A percentile compares a stretch with the other conserved stretches of the same genome.
These are phyloP conservation scores for Thuidium tamariscinum DNA, from an alignment of 225 moss, liverwort and hornwort genomes.

Conservation along the genomic window DNA sequence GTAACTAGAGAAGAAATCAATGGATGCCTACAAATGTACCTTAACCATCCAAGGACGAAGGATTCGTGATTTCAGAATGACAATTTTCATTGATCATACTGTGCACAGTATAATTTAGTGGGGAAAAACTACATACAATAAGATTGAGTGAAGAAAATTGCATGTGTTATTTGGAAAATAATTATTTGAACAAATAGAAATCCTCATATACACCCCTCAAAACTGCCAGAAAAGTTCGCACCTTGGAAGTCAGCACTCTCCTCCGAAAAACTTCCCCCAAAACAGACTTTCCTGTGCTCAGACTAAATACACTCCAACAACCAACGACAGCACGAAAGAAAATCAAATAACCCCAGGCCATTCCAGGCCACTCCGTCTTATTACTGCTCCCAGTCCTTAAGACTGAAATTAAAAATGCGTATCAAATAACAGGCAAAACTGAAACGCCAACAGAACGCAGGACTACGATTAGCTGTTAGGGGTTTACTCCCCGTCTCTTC, in stretches of 20 bases:
- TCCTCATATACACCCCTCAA: neutral
- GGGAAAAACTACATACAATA: neutral
- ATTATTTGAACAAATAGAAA: neutral
- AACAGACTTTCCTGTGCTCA: neutral
- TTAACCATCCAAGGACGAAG: neutral
- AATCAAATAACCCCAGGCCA: neutral
- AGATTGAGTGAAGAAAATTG: neutral
- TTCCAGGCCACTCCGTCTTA: neutral
- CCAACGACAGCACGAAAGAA: neutral
- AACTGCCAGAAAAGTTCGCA: neutral
- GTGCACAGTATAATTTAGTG: neutral
- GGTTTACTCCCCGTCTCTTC: slow-evolving; percentile 5
- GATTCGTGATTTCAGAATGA: neutral
- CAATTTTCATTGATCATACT: neutral
- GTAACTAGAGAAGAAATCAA: neutral
- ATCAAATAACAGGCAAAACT: neutral
- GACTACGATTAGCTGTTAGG: neutral
- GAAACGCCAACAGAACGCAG: neutral
- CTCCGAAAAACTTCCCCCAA: neutral
- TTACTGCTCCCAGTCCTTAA: neutral
- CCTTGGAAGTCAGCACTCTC: neutral
- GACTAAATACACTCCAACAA: neutral
- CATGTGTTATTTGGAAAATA: neutral
- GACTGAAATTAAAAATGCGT: neutral
- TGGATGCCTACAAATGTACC: neutral